Base-by-base conservation (phyloP, 2,329 filamentous ascomycete species). In the Pseudonectria buxi region DNA sequence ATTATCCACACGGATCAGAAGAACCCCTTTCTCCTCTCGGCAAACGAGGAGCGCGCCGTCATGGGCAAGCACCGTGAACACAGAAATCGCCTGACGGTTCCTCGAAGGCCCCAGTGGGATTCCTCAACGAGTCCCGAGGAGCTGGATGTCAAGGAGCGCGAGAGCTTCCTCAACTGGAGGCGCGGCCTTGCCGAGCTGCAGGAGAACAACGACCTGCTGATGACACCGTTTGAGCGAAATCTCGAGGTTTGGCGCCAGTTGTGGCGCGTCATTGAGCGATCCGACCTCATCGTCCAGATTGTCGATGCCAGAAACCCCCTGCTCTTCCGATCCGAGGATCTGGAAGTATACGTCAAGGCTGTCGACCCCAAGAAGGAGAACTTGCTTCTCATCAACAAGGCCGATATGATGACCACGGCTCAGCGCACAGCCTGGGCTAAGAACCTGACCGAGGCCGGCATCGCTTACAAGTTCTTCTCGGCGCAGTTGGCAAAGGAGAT, bases 191-290 rank as follows among this genome's bases (percentile, higher is more conserved):
- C 94, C 0, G 89, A 96, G 59, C 65, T 98, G 35, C 86, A 95
- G 56, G 90, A 98, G 66, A 87, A 85, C 54, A 82, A 95, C 39
- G 92, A 98, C 59, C 65, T 98, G 37, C 74, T 98, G 36, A 89
- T 98, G 86, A 98, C 92, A 1, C 92, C 92, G 0, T 98, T 98
- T 55, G 92, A 98, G 71, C 78, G 92, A 40, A 98, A 98, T 58
- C 57, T 98, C 43, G 94, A 98, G 56, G 92, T 98, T 18, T 98
- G 92, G 92, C 80, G 92, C 57, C 92, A 98, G 63, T 58, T 98
- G 51, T 98, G 92, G 92, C 79, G 92, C 65, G 92, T 98, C 39
- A 95, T 98, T 53, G 92, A 98, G 69, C 75, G 92, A 42, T 95
- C 88, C 12, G 92, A 98, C 61, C 68, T 98, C 27, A 78, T 98